Conservation (phyloP, 768 basidiomycete genomes). For the Rhodosporidiobolus odoratus region DNA sequence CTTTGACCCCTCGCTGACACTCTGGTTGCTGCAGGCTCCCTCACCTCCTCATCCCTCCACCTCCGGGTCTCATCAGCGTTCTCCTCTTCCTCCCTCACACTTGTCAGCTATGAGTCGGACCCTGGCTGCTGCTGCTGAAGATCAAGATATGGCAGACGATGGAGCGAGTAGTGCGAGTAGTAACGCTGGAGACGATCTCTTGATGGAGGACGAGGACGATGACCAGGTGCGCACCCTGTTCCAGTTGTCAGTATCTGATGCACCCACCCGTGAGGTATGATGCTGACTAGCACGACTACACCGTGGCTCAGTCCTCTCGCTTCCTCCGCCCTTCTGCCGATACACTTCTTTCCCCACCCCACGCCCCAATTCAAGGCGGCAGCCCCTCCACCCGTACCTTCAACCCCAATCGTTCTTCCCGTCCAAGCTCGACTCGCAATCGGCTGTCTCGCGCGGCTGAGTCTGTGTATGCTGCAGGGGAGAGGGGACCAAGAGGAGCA, state of each 20-base stretch:
- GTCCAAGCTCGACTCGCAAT: neutral
- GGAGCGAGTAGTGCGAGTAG: neutral
- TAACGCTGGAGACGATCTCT: constrained; percentile 5
- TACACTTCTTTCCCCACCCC: neutral
- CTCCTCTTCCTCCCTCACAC: neutral
- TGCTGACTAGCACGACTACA: neutral
- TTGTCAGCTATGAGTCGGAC: no score
- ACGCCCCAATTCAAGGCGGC: no score
- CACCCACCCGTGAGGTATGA: neutral
- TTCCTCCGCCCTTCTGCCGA: neutral
- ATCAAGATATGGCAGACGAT: no score
- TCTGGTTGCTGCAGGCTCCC: neutral
- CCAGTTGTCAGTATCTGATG: neutral
- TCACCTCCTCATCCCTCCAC: neutral
- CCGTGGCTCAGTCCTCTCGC: neutral
- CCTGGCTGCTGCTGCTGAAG: no score
- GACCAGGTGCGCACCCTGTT: neutral
- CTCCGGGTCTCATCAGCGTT: neutral
- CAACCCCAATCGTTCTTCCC: neutral
- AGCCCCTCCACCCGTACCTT: neutral
- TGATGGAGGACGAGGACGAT: neutral
- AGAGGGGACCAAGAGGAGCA: neutral
- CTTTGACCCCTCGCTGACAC: no score
- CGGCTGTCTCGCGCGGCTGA: neutral
- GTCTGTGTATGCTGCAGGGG: neutral